phyloP scores from a whole-genome alignment of 352 stramenopile genomes.

The Globisporangium orthogonon region DNA sequence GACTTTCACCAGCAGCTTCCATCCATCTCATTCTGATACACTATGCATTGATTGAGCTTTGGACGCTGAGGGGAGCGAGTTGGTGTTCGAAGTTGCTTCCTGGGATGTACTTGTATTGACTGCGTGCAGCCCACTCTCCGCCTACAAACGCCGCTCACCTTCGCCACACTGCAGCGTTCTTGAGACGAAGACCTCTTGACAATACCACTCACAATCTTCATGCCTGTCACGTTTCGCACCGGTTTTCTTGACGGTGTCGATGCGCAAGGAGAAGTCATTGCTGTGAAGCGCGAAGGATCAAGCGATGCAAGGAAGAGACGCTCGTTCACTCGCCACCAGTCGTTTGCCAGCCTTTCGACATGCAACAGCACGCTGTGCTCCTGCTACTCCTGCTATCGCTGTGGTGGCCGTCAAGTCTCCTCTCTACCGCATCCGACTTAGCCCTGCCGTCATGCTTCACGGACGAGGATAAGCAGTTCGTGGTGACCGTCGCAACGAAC shows the following conservation, averaged over 20 bases:
- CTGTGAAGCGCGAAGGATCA: neutral
- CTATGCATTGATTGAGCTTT: neutral
- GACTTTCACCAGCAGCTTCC: neutral
- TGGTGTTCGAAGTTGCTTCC: too few relatives aligned
- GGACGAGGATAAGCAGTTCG: slow-evolving; percentile 38
- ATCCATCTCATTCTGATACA: slow-evolving; percentile 6
- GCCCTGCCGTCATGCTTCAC: slow-evolving; percentile 1
- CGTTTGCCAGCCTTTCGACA: neutral
- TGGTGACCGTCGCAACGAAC: slow-evolving; percentile 26
- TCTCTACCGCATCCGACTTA: neutral
- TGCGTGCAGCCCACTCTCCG: too few relatives aligned
- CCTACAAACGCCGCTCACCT: too few relatives aligned
- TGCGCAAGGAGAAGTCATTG: too few relatives aligned
- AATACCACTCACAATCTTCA: neutral
- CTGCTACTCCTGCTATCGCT: neutral
- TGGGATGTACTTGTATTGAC: too few relatives aligned
- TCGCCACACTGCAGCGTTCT: too few relatives aligned
- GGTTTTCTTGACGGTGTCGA: too few relatives aligned
- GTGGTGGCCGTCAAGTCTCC: neutral
- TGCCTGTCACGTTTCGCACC: too few relatives aligned
- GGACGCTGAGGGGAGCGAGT: too few relatives aligned
- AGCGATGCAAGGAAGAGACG: neutral
- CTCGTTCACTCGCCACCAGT: neutral
- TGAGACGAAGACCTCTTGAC: neutral
- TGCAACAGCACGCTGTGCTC: neutral